Evolutionary conservation across 768 basidiomycete species (phyloP).

Genomic region (Naganishia antarctica): DNA sequence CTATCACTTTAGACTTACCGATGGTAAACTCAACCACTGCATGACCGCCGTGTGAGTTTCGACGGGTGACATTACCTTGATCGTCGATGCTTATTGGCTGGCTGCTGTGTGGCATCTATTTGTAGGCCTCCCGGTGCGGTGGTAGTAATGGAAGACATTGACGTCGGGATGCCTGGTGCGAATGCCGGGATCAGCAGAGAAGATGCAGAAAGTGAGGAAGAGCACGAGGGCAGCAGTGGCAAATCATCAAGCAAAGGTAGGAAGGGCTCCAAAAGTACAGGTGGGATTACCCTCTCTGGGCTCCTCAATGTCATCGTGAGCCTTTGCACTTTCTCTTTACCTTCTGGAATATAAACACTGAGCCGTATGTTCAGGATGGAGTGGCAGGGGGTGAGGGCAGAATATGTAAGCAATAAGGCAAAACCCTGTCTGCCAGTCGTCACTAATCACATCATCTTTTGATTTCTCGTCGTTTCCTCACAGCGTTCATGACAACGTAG

Average conservation of each 20-base stretch:
- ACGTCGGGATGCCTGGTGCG: constrained; percentile 87
- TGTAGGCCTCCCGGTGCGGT: constrained; percentile 23
- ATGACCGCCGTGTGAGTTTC: constrained; percentile 4
- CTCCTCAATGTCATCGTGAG: constrained; percentile 28
- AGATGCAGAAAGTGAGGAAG: background rate
- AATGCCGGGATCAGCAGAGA: constrained; percentile 57
- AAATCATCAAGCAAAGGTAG: background rate
- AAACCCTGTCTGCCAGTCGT: no score
- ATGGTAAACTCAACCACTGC: constrained; percentile 3
- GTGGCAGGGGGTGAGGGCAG: constrained; percentile 25
- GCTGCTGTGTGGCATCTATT: no score
- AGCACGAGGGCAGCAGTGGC: background rate
- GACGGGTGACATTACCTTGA: no score
- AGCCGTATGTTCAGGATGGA: no score
- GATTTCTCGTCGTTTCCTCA: no score
- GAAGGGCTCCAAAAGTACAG: background rate
- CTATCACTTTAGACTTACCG: constrained; percentile 14
- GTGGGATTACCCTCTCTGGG: constrained; percentile 21
- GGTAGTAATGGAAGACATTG: constrained; percentile 63
- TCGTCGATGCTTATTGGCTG: no score
- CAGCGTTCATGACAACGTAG: constrained; percentile 30
- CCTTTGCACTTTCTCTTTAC: no score
- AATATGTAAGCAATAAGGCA: no score
- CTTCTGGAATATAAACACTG: no score
- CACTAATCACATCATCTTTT: no score